Conservation (phyloP, 345 rosid species). For the Arabidopsis suecica region DNA sequence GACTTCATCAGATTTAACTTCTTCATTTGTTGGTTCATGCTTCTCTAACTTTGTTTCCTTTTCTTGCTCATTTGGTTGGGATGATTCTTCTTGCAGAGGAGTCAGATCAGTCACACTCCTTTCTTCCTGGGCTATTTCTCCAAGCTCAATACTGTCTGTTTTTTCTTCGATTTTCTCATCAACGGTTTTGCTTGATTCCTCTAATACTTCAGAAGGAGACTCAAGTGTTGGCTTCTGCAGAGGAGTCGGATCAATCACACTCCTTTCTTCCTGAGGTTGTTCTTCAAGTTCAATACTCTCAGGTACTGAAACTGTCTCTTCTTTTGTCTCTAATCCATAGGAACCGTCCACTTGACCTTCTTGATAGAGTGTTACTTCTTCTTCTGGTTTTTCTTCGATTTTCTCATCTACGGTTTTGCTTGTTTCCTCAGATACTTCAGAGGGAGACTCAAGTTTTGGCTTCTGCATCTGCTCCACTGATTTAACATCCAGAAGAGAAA, state of each 20-base stretch:
- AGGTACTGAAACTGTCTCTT: conserved; percentile 17
- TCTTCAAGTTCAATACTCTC: conserved; percentile 8
- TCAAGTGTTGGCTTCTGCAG: conserved; percentile 22
- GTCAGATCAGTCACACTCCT: conserved; percentile 4
- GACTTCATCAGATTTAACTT: conserved; percentile 22
- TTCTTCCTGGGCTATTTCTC: conserved; percentile 5
- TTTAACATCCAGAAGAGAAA: conserved; percentile 9
- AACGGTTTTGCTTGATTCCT: conserved; percentile 35
- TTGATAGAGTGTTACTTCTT: conserved; percentile 14
- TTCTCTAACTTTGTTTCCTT: conserved; percentile 21
- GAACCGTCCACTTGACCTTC: conserved; percentile 18
- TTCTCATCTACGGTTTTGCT: conserved; percentile 27
- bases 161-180: conserved; percentile 16
- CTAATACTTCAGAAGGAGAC: conserved; percentile 38
- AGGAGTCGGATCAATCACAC: conserved; percentile 7
- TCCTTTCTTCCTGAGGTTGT: conserved; percentile 2
- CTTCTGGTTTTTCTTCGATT: conserved; percentile 11
- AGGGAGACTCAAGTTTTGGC: conserved; percentile 21
- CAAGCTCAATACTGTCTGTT: not conserved
- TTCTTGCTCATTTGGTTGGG: not conserved
- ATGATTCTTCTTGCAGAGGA: conserved; percentile 23
- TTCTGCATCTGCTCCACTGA: conserved; percentile 25
- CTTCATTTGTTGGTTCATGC: conserved; percentile 31
- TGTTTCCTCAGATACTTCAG: conserved; percentile 43
- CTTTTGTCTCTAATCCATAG: conserved; percentile 15